Evolutionary conservation across 352 stramenopile genomes (phyloP).

Genomic region (Globisporangium heterothallicum): DNA sequence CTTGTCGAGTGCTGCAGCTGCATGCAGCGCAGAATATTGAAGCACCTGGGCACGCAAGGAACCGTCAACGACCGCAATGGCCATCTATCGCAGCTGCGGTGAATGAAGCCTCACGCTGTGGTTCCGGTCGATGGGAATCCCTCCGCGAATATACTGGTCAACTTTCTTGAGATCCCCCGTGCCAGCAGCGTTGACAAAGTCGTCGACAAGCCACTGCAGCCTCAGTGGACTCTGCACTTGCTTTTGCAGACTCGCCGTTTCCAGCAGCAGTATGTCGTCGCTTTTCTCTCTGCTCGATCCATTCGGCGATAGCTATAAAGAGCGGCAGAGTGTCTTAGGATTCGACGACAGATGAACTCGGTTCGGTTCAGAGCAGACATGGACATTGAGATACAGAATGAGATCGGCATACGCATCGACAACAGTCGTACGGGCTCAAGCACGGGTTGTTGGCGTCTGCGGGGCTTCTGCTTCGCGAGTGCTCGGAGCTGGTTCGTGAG

Average conservation of each 20-base stretch:
- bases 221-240: slow-evolving; percentile 44
- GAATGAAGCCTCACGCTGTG: slow-evolving; percentile 44
- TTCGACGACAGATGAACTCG: too few relatives aligned
- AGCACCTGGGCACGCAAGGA: slow-evolving; percentile 23
- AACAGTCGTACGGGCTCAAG: slow-evolving; percentile 18
- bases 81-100: not conserved
- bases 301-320: not conserved
- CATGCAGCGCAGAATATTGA: slow-evolving; percentile 46
- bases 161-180: slow-evolving; percentile 33
- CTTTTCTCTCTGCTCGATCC: not conserved
- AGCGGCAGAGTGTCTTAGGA: not conserved
- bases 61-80: not conserved
- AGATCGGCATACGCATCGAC: too few relatives aligned
- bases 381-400: too few relatives aligned
- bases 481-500: slow-evolving; percentile 35
- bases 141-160: slow-evolving; percentile 43
- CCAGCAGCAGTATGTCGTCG: not conserved
- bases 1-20: slow-evolving; percentile 27
- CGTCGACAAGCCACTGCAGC: slow-evolving; percentile 49
- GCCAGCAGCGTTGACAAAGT: slow-evolving; percentile 48
- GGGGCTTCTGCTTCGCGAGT: slow-evolving; percentile 26
- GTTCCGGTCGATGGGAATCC: slow-evolving; percentile 43
- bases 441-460: slow-evolving; percentile 12
- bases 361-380: too few relatives aligned
- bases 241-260: slow-evolving; percentile 23